Evolutionary conservation across 2,329 filamentous ascomycete species (phyloP), one percentile per base, ranked within the genome.

Genomic region (Cordyceps militaris): DNA sequence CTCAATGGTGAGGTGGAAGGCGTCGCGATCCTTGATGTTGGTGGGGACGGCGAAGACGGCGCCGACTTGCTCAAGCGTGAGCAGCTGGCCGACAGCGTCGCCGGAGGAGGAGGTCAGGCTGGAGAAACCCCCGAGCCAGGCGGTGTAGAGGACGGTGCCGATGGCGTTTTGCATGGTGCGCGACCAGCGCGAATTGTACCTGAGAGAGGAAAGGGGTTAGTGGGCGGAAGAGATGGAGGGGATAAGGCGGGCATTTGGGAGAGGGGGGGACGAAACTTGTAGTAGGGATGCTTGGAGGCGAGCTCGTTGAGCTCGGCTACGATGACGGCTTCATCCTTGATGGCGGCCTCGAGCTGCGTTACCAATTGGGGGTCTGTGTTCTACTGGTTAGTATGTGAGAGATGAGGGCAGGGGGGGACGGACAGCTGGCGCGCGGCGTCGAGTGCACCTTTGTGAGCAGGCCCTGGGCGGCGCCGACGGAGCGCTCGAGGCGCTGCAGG

Each of bases 1-100:
- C 74, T 99, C 94, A 66, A 97, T 93, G 44, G 91, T 95, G 66
- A 99, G 79, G 71, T 99, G 94, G 80, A 99, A 99, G 52, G 85
- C 83, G 70, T 97, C 93, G 61, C 82, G 79, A 66, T 93, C 88
- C 72, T 96, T 96, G 67, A 96, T 81, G 70, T 97, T 97, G 62
- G 94, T 87, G 13, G 91, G 92, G 11, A 96, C 92, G 61, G 86
- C 80, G 63, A 97, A 80, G 62, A 91, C 82, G 62, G 82, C 78
- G 50, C 92, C 93, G 42, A 96, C 84, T 66, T 97, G 87, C 66
- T 97, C 91, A 60, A 97, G 88, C 0, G 89, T 95, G 67, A 96
- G 74, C 56, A 99, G 85, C 46, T 80, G 84, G 66, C 80, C 87
- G 54, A 78, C 73, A 67, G 73, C 26, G 67, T 73, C 77, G 65